Evolutionary conservation across 2,329 filamentous ascomycete species (phyloP), one percentile per base, ranked within the genome.

Genomic region (Dendryphion nanum): DNA sequence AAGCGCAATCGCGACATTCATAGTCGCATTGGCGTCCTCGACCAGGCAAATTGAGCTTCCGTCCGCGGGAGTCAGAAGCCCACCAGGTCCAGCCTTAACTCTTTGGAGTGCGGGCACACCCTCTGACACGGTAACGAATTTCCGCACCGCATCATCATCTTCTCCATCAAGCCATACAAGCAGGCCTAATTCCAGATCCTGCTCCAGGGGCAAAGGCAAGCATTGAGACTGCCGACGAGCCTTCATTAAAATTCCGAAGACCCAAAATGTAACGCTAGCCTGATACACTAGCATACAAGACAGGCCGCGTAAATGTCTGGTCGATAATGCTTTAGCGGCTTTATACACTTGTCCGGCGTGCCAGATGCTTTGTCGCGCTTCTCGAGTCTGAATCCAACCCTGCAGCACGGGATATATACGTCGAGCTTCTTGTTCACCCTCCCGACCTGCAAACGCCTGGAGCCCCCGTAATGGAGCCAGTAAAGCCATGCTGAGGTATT

Each of bases 251-350:
- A 35, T 18, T 20, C 19, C 20, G 17, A 12, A 24, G 7, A 35
- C 76, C 83, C 83, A 87, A 31, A 86, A 67, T 0, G 77, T 77
- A 7, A 86, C 66, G 12, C 75, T 72, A 2, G 79, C 80, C 54
- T 85, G 81, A 53, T 85, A 83, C 1, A 85, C 73, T 0, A 76
- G 79, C 5, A 85, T 75, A 1, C 81, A 79, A 40, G 77, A 76
- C 52, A 85, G 84, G 41, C 81, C 79, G 24, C 77, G 75, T 5
- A 84, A 59, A 12, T 75, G 71, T 0, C 72, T 70, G 0, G 64
- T 50, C 0, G 76, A 71, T 40, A 79, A 76, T 34, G 66, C 46
- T 50, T 73, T 75, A 2, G 79, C 81, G 7, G 21, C 74, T 6
- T 78, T 73, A 6, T 85, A 58, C 2, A 83, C 71, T 57, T 85